Conservation (phyloP, 768 basidiomycete species). For the Trametes gibbosa region DNA sequence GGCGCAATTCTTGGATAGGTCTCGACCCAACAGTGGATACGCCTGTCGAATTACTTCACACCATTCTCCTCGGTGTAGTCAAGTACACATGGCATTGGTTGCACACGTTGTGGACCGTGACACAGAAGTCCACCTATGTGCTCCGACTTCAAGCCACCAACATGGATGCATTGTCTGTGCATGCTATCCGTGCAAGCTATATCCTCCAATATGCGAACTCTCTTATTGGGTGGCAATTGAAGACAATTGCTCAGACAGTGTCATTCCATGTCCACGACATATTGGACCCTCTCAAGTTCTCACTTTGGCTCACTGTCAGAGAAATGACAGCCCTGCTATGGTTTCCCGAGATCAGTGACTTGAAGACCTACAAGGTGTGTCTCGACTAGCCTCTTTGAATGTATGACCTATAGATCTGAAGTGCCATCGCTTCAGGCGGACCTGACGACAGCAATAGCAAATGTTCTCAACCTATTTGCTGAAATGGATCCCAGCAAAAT, state of each 20-base stretch:
- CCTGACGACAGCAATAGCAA: conserved; percentile 13
- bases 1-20: conserved; percentile 12
- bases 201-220: conserved; percentile 31
- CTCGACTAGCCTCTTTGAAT: conserved; percentile 20
- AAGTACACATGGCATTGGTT: conserved; percentile 35
- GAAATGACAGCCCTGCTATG: conserved; percentile 33
- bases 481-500: conserved; percentile 28
- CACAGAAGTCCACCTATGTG: conserved; percentile 26
- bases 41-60: conserved; percentile 22
- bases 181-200: conserved; percentile 29
- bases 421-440: conserved; percentile 8
- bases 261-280: conserved; percentile 20
- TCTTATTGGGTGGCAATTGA: conserved; percentile 28
- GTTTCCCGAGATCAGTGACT: conserved; percentile 30
- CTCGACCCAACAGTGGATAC: conserved; percentile 10
- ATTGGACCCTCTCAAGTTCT: neutral
- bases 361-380: conserved; percentile 27
- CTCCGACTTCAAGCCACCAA: conserved; percentile 26
- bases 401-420: neutral
- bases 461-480: conserved; percentile 25
- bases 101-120: conserved; percentile 24
- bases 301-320: conserved; percentile 32
- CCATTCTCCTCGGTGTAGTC: conserved; percentile 25
- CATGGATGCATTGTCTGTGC: conserved; percentile 29
- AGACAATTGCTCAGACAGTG: conserved; percentile 21